These are phyloP conservation scores for Podochytrium sp. DNA, from an alignment of 192 early-diverging fungal species.

Conservation along the genomic window DNA sequence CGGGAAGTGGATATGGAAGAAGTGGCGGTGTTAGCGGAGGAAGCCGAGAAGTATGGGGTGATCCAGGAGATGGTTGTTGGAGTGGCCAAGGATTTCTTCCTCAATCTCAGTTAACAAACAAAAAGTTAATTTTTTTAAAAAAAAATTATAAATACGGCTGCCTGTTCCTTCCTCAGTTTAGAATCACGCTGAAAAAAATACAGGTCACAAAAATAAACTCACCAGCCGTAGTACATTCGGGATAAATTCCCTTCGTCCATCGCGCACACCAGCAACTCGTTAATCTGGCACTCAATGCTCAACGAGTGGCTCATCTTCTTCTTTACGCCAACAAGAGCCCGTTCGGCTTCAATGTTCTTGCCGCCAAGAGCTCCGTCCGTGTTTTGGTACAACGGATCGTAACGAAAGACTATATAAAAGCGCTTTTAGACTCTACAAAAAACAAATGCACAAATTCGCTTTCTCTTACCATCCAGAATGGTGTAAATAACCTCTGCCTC, in stretches of 20 bases:
- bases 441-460: background rate
- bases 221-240: constrained; percentile 66
- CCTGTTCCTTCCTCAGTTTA: constrained; percentile 1
- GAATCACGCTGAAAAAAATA: background rate
- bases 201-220: background rate
- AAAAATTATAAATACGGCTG: constrained; percentile 33
- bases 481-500: constrained; percentile 82
- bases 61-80: no score
- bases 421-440: no score
- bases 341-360: constrained; percentile 69
- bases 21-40: no score
- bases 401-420: constrained; percentile 85
- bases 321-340: constrained; percentile 65
- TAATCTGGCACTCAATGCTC: constrained; percentile 72
- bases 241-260: constrained; percentile 60
- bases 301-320: constrained; percentile 62
- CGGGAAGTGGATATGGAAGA: no score
- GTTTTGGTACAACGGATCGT: constrained; percentile 80
- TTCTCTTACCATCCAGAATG: constrained; percentile 73
- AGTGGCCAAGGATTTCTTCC: no score
- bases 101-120: no score
- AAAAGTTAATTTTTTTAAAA: no score
- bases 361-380: constrained; percentile 24
- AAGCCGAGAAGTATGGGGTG: no score
- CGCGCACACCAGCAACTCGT: constrained; percentile 73